Base-by-base conservation (phyloP, 352 stramenopile species). In the Globisporangium spinosum region DNA sequence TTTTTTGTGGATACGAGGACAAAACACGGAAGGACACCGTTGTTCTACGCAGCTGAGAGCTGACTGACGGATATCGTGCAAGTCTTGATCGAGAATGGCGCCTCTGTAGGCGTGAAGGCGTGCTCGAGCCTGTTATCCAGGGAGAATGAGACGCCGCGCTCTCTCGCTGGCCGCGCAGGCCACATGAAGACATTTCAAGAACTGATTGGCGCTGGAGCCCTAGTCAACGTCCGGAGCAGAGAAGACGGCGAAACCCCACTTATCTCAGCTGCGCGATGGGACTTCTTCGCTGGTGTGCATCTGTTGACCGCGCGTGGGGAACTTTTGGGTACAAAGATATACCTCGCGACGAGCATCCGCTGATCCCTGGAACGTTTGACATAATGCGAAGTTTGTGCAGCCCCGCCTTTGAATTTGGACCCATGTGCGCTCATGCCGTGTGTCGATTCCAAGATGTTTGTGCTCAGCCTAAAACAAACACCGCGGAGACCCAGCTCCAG, bases 201-300 rank as follows among this genome's bases (percentile, higher is more conserved):
- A 25, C 23, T 58, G 51, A 35, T 58, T n/a, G 23, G 35, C 23
- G 51, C 51, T 58, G 51, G 51, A n/a, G 51, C 51, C 23, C 32
- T 23, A 27, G 51, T 35, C 10, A 58, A 58, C 15, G 51, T 22
- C 3, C 23, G 51, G 2, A 43, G 35, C 9, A 23, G 51, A 9
- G 17, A 20, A 22, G 51, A 22, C 13, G 51, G 51, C 2, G 51
- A 58, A 15, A 58, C 51, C 23, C 51, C 51, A 17, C 12, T 58
- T 25, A 34, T 34, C 20, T 25, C 23, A 35, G 23, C 23, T 34
- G 51, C 51, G 12, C 23, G 9, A n/a, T 35, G 22, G 51, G 23
- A 58, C 15, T 58, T 58, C 51, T 25, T 35, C 32, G 23, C 27
- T 35, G 51, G 51, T n/a, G 23, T 58, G 12, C 22, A 58, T 5